Conservation (phyloP, 129 eudicot species). For the Escallonia herrerae region DNA sequence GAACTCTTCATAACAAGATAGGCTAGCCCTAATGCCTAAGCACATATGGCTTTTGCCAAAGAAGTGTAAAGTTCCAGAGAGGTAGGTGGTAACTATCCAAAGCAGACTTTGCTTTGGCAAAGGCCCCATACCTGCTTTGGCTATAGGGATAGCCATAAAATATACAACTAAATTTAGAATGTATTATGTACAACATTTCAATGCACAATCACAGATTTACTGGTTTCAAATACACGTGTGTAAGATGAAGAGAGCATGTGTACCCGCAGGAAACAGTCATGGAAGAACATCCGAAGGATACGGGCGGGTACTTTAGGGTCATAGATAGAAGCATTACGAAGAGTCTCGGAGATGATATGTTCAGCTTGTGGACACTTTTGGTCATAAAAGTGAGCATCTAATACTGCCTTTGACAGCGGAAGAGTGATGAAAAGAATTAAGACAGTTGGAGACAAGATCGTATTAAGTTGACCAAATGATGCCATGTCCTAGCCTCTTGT, state of each 20-base stretch:
- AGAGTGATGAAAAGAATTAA: conserved; percentile 23
- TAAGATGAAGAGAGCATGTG: background rate
- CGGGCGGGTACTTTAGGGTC: conserved; percentile 85
- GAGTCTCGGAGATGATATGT: conserved; percentile 37
- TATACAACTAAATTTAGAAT: too few species aligned
- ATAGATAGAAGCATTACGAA: conserved; percentile 48
- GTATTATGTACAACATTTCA: too few species aligned
- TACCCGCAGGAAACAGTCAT: conserved; percentile 85
- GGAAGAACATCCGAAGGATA: conserved; percentile 78
- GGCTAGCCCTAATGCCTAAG: too few species aligned
- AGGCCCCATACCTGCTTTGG: too few species aligned
- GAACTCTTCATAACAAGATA: too few species aligned
- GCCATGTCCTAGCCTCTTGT: conserved; percentile 14
- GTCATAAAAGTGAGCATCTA: conserved; percentile 50
- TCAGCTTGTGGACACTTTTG: conserved; percentile 84
- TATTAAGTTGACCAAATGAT: background rate
- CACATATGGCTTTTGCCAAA: too few species aligned
- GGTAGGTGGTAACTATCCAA: too few species aligned
- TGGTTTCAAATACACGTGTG: background rate
- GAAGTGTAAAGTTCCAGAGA: too few species aligned
- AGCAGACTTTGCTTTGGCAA: too few species aligned
- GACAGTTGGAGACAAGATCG: conserved; percentile 9
- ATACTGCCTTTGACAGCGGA: conserved; percentile 31
- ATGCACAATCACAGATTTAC: too few species aligned
- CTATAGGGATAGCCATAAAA: too few species aligned